Base-by-base conservation (phyloP, 331 rosid genomes). In the Rhamnella rubrinervis region DNA sequence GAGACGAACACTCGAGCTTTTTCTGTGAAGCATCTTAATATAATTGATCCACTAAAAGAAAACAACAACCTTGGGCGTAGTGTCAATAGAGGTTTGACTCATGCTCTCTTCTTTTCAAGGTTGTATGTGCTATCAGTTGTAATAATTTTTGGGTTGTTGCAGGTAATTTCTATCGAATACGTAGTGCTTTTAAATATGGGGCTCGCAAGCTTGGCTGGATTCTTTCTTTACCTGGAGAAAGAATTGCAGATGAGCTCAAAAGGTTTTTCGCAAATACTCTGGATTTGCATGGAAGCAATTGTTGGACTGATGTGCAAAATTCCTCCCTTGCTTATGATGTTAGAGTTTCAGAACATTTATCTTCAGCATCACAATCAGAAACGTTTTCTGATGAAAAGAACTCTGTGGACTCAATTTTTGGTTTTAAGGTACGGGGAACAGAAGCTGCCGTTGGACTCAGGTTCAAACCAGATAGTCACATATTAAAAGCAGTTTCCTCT, bases 31-130 rank as follows among this genome's bases (percentile, higher is more conserved):
- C 86, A 92, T 83, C 92, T 92, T 56, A 89, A 92, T 81, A 89
- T 92, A 71, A 81, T 92, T 68, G 97, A 92, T 82, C 96, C 97
- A 12, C 82, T 92, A 57, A 92, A 89, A 81, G 90, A 89, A 75
- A 84, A 85, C 81, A 92, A 92, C 86, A 92, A 92, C 68, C 97
- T 92, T 71, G 96, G 97, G 26, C 97, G 97, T 65, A 89, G 97
- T 58, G 96, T 92, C 68, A 81, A 62, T 75, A 76, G 64, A 81
- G 90, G 98, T 92, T 77, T 49, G 71, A 35, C 44, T 53, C 51
- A 37, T 25, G 20, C 6, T 4, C 62, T 37, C 53, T 55, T 52
- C 15, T 15, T 61, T 13, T 67, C 4, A 12, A 15, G 61, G 28
- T 56, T 56, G 38, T 16, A 18, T n/a, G 7, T 63, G 57, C 35